These are phyloP conservation scores for Dactylellina sp. DNA, from an alignment of 2,329 filamentous ascomycete genomes.

Conservation along the genomic window DNA sequence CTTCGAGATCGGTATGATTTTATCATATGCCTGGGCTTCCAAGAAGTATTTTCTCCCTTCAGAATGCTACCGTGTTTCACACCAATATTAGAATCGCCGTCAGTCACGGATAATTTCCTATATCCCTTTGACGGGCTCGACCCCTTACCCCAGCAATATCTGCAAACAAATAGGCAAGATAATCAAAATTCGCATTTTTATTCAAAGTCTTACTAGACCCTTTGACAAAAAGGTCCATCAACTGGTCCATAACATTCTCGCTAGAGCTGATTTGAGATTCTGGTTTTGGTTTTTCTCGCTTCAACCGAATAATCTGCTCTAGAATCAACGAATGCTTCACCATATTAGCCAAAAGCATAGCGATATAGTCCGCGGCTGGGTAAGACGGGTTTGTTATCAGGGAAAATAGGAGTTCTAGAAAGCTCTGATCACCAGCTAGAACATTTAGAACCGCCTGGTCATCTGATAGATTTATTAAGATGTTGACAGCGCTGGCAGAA, in stretches of 20 bases:
- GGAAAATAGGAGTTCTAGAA: slow-evolving; percentile 78
- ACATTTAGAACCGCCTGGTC: slow-evolving; percentile 80
- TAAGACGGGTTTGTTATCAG: slow-evolving; percentile 81
- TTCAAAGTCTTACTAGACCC: slow-evolving; percentile 86
- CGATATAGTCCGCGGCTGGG: slow-evolving; percentile 82
- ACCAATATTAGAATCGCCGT: background rate
- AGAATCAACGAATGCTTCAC: slow-evolving; percentile 81
- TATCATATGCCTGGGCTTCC: slow-evolving; percentile 78
- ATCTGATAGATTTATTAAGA: slow-evolving; percentile 85
- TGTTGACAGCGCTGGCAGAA: slow-evolving; percentile 80
- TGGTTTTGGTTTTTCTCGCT: slow-evolving; percentile 70
- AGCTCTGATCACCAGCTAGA: slow-evolving; percentile 81
- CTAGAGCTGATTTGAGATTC: slow-evolving; percentile 79
- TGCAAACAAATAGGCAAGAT: slow-evolving; percentile 92
- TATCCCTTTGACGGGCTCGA: background rate
- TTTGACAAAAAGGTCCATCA: slow-evolving; percentile 96
- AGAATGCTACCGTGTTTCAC: slow-evolving; percentile 69
- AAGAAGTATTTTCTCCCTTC: slow-evolving; percentile 81
- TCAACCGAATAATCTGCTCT: slow-evolving; percentile 39
- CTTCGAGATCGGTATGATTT: slow-evolving; percentile 88
- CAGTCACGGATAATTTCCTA: too few relatives aligned
- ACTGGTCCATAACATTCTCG: slow-evolving; percentile 82
- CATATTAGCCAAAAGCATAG: slow-evolving; percentile 94
- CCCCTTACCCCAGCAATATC: slow-evolving; percentile 77
- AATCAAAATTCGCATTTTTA: slow-evolving; percentile 86